Evolutionary conservation across 306 rosid species (phyloP), one percentile per base, ranked within the genome.

Genomic region (Prunus campanulata): DNA sequence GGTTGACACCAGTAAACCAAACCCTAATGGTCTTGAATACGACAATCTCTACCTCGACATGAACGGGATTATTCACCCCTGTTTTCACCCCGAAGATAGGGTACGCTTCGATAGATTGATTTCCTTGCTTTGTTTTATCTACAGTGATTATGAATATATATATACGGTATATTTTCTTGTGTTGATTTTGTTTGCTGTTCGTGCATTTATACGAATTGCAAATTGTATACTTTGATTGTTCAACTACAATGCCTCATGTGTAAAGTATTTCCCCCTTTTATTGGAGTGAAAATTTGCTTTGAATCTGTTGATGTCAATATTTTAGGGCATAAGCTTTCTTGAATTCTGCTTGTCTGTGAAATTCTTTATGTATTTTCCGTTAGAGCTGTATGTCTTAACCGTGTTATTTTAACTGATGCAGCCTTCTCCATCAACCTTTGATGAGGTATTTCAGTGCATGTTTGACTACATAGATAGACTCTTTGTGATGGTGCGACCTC

Each of bases 1-100:
- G 1, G 91, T 96, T 2, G 99, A 96, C 49, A 87, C 97, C 27
- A 92, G 96, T 52, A 89, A 92, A 47, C 86, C 85, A 0, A 96
- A 96, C 83, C 98, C 98, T 68, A 96, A 96, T 79, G 80, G 85
- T 18, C 80, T 93, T 30, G 99, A 96, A 77, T 96, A 82, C 63
- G 99, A 92, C 60, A 96, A 96, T 68, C 98, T 96, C 55, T 96
- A 92, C 65, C 99, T 96, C 59, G 99, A 92, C 81, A 96, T 96
- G 99, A 96, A 96, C 39, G 96, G 96, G 52, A 92, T 92, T 66
- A 92, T 96, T 76, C 99, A 96, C 71, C 99, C 99, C 3, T 96
- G 99, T 77, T 96, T 96, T 51, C 99, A 96, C 79, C 99, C 99
- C 11, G 99, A 96, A 59, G 99, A 95, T 82, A 87, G 97, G 90